These are phyloP conservation scores for Herpetomonas samuelpessoai DNA, from an alignment of 208 protist species.

Conservation along the genomic window DNA sequence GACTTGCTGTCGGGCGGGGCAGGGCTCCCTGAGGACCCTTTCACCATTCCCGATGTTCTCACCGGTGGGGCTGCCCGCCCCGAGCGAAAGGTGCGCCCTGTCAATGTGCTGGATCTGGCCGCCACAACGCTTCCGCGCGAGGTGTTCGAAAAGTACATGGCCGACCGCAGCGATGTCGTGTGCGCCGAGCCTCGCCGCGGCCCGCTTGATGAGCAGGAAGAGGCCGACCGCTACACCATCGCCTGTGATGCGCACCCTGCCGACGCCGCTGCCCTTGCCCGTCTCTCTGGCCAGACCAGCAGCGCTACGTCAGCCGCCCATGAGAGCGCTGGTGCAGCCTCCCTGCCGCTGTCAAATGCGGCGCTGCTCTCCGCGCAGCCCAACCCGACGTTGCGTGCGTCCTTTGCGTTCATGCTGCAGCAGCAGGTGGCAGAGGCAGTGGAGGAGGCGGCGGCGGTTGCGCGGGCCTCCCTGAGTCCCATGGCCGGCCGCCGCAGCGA, in stretches of 20 bases:
- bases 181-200: slow-evolving; percentile 56
- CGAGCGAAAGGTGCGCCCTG: slow-evolving; percentile 20
- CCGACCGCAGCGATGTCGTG: slow-evolving; percentile 62
- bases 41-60: slow-evolving; percentile 26
- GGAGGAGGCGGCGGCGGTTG: slow-evolving; percentile 18
- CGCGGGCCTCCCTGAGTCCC: slow-evolving; percentile 4
- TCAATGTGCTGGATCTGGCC: slow-evolving; percentile 59
- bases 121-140: slow-evolving; percentile 74
- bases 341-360: slow-evolving; percentile 12
- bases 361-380: slow-evolving; percentile 27
- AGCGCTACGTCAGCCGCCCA: slow-evolving; percentile 7
- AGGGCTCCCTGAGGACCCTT: slow-evolving; percentile 21
- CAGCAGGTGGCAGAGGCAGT: slow-evolving; percentile 26
- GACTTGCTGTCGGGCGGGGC: not conserved
- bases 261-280: slow-evolving; percentile 11
- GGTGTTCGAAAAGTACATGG: slow-evolving; percentile 60
- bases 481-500: not conserved
- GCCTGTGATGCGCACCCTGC: slow-evolving; percentile 14
- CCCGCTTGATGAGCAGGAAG: slow-evolving; percentile 59
- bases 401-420: slow-evolving; percentile 36
- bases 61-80: slow-evolving; percentile 13
- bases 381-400: slow-evolving; percentile 31
- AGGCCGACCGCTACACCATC: slow-evolving; percentile 47
- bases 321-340: not conserved
- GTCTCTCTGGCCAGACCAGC: not conserved